These are phyloP conservation scores for Plasmodium gaboni DNA, from an alignment of 169 alveolate species.

Conservation along the genomic window DNA sequence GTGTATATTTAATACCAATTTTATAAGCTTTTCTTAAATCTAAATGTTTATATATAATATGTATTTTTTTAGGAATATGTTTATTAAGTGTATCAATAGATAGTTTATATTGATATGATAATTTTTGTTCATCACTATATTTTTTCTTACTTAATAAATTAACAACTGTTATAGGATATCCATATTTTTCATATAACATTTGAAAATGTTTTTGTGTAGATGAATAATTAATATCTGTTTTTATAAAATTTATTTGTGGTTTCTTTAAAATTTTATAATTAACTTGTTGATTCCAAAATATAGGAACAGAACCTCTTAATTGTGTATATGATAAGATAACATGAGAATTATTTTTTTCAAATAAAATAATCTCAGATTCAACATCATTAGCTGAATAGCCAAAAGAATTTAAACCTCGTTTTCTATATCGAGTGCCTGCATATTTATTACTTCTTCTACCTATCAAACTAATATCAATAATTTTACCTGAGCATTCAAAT, in stretches of 20 bases:
- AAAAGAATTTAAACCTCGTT: slow-evolving; percentile 94
- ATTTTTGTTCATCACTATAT: slow-evolving; percentile 77
- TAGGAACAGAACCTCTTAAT: slow-evolving; percentile 97
- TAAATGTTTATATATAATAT: slow-evolving; percentile 70
- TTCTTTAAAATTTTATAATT: slow-evolving; percentile 77
- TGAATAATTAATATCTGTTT: slow-evolving; percentile 88
- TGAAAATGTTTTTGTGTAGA: slow-evolving; percentile 73
- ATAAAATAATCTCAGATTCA: slow-evolving; percentile 95
- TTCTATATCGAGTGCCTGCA: slow-evolving; percentile 95
- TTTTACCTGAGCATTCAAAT: slow-evolving; percentile 75
- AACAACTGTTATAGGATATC: slow-evolving; percentile 79
- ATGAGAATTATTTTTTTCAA: slow-evolving; percentile 79
- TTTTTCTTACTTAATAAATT: slow-evolving; percentile 80
- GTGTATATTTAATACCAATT: slow-evolving; percentile 64
- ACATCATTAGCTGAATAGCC: slow-evolving; percentile 94
- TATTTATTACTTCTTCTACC: slow-evolving; percentile 94
- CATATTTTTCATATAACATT: slow-evolving; percentile 71
- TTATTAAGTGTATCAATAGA: slow-evolving; percentile 69
- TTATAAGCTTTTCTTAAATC: slow-evolving; percentile 77
- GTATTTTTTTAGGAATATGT: slow-evolving; percentile 75
- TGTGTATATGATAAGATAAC: slow-evolving; percentile 92
- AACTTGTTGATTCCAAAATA: slow-evolving; percentile 92
- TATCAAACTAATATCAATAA: slow-evolving; percentile 82
- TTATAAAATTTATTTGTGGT: slow-evolving; percentile 84
- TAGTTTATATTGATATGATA: slow-evolving; percentile 71